phyloP scores from a whole-genome alignment of 2,329 filamentous ascomycete species.

The Cercospora citrullina region DNA sequence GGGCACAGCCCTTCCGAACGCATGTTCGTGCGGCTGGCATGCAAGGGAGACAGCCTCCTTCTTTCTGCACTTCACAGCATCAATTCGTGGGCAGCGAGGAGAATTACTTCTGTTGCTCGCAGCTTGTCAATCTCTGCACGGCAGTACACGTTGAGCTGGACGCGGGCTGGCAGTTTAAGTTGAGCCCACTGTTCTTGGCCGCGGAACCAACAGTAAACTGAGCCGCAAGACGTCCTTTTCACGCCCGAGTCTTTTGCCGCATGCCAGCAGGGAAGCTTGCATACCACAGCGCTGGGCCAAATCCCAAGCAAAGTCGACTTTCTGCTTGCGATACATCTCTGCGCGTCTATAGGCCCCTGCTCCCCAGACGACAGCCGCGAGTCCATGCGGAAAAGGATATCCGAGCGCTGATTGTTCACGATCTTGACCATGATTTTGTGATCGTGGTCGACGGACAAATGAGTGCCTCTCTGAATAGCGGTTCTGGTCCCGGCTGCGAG shows the following conservation, averaged over 20 bases:
- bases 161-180: not conserved
- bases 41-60: not conserved
- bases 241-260: slow-evolving; percentile 10
- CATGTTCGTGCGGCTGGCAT: not conserved
- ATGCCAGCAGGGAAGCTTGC: slow-evolving; percentile 16
- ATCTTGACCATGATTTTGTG: slow-evolving; percentile 12
- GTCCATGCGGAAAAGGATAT: slow-evolving; percentile 9
- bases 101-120: not conserved
- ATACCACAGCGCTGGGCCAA: slow-evolving; percentile 20
- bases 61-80: not conserved
- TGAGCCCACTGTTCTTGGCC: slow-evolving; percentile 14
- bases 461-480: slow-evolving; percentile 10
- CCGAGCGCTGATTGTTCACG: not conserved
- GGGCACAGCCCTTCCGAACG: not conserved
- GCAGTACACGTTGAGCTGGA: not conserved
- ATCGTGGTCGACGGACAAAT: slow-evolving; percentile 15
- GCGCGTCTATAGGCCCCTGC: slow-evolving; percentile 2
- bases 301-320: slow-evolving; percentile 1
- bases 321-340: slow-evolving; percentile 16
- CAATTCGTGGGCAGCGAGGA: not conserved
- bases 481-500: not conserved
- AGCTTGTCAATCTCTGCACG: not conserved
- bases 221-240: not conserved
- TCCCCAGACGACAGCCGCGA: slow-evolving; percentile 19
- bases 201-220: slow-evolving; percentile 19